A percentile compares a stretch with the other conserved stretches of the same genome.
These are phyloP conservation scores for Penicillium atrosanguineum DNA, from an alignment of 495 filamentous ascomycete genomes.

Conservation along the genomic window DNA sequence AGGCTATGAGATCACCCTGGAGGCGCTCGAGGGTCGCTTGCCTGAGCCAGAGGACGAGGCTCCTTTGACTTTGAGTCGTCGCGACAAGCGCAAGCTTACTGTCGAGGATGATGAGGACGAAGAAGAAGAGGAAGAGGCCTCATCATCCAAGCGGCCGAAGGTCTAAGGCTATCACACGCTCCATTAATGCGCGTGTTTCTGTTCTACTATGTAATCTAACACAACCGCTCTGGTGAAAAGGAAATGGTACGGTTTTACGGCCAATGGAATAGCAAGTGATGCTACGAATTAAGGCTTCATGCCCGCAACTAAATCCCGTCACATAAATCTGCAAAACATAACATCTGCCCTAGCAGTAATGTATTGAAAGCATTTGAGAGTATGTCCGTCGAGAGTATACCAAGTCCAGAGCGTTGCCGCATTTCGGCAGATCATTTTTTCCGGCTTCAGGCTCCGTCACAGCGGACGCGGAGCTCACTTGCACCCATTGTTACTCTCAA, in stretches of 20 bases:
- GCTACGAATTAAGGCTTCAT: neutral
- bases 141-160: conserved; percentile 38
- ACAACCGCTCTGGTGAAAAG: neutral
- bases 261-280: neutral
- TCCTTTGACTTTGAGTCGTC: conserved; percentile 24
- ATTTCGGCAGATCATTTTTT: conserved; percentile 32
- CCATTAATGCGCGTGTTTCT: neutral
- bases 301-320: neutral
- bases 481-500: conserved; percentile 14
- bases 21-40: conserved; percentile 43
- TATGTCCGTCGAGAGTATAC: neutral
- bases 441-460: conserved; percentile 29
- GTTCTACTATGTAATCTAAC: conserved; percentile 24
- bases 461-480: conserved; percentile 32
- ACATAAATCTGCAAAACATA: neutral
- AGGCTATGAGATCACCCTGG: conserved; percentile 72
- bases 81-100: conserved; percentile 47
- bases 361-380: neutral
- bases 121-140: conserved; percentile 37
- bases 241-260: neutral
- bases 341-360: neutral
- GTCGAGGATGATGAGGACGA: conserved; percentile 50
- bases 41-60: conserved; percentile 21
- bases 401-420: neutral
- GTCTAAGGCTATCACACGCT: conserved; percentile 16